These are phyloP conservation scores for Panus rudis DNA, from an alignment of 768 basidiomycete species.

Conservation along the genomic window DNA sequence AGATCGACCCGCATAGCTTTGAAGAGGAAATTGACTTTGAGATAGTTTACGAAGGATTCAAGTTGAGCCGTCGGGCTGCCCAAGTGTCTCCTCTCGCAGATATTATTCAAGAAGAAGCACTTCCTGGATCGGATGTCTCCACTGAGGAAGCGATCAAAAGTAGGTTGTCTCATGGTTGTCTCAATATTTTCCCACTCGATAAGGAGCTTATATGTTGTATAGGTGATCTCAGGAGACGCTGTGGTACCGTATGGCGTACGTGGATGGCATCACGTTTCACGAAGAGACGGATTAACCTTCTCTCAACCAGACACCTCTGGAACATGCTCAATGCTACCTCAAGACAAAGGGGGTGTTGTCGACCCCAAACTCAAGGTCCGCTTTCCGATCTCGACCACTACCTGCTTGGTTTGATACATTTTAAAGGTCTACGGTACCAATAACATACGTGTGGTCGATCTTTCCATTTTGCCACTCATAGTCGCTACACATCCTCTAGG, in stretches of 20 bases:
- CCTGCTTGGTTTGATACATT: not conserved
- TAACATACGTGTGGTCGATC: conserved; percentile 48
- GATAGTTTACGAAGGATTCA: conserved; percentile 22
- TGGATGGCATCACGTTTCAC: conserved; percentile 23
- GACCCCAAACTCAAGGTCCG: conserved; percentile 37
- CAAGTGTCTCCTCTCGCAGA: conserved; percentile 19
- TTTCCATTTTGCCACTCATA: not conserved
- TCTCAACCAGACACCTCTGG: conserved; percentile 35
- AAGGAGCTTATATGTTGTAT: not conserved
- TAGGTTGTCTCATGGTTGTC: no score
- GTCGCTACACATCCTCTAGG: conserved; percentile 36
- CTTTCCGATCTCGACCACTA: not conserved
- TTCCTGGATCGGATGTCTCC: conserved; percentile 22
- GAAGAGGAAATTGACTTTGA: conserved; percentile 27
- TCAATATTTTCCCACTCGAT: no score
- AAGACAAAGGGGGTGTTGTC: conserved; percentile 44
- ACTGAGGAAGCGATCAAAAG: conserved; percentile 22
- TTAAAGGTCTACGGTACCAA: conserved; percentile 23
- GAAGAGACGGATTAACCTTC: not conserved
- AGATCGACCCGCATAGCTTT: conserved; percentile 26
- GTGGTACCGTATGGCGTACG: not conserved
- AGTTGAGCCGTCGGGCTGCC: conserved; percentile 20
- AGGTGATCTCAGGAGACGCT: conserved; percentile 5
- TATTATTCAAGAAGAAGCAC: conserved; percentile 22
- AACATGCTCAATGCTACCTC: conserved; percentile 48